phyloP scores from a whole-genome alignment of 148 eudicot genomes.

The Pharnaceum exiguum region DNA sequence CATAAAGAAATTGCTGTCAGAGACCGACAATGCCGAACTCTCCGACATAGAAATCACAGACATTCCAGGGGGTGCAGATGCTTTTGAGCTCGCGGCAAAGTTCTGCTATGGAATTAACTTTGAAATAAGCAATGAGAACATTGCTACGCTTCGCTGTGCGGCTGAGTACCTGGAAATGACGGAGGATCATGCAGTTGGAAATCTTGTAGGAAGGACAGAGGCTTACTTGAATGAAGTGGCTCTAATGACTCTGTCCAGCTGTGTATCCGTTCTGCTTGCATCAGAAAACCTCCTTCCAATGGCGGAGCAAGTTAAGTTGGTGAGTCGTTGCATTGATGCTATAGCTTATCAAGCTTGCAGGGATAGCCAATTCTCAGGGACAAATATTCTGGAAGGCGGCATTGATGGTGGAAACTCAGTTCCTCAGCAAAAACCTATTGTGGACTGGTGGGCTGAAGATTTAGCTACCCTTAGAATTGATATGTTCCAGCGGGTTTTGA shows the following conservation, averaged over 20 bases:
- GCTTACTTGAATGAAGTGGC: constrained; percentile 66
- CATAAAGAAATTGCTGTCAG: constrained; percentile 61
- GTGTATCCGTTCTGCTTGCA: constrained; percentile 51
- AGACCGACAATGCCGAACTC: constrained; percentile 36
- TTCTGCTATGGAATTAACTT: constrained; percentile 89
- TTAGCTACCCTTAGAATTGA: constrained; percentile 63
- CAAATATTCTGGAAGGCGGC: constrained; percentile 23
- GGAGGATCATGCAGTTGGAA: constrained; percentile 68
- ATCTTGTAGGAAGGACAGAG: constrained; percentile 61
- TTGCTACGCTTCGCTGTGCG: constrained; percentile 67
- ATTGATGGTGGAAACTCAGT: constrained; percentile 29
- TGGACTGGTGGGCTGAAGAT: constrained; percentile 98
- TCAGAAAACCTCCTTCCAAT: constrained; percentile 54
- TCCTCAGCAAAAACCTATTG: constrained; percentile 42
- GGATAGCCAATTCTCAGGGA: constrained; percentile 38
- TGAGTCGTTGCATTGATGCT: constrained; percentile 73
- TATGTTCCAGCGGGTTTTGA: constrained; percentile 70
- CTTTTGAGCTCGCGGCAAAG: constrained; percentile 83
- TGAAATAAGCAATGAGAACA: constrained; percentile 66
- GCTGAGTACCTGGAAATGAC: constrained; percentile 93
- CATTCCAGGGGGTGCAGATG: constrained; percentile 82
- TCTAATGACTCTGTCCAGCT: constrained; percentile 52
- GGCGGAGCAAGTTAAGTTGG: constrained; percentile 75
- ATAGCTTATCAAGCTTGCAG: constrained; percentile 67
- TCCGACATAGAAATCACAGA: constrained; percentile 45